Evolutionary conservation across 2,329 filamentous ascomycete genomes (phyloP), one percentile per base, ranked within the genome.

Genomic region (Cladosporium sp.): DNA sequence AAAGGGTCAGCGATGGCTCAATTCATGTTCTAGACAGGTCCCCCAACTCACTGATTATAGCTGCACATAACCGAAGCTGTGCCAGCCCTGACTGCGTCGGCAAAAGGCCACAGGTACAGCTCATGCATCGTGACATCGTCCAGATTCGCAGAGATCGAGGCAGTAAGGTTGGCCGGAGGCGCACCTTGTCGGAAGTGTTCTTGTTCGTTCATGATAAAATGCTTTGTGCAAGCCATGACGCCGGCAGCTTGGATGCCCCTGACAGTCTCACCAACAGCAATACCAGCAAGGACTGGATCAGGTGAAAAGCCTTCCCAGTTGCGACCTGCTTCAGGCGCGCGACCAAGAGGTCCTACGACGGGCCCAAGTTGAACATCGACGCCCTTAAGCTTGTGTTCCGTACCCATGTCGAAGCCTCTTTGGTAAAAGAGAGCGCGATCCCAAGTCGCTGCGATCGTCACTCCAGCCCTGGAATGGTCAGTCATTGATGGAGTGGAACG

Each of bases 381-480:
- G 18, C 75, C 75, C 62, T 77, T 77, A 1, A 58, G 71, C 60
- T 71, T 74, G 70, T 73, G 75, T 62, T 76, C 75, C 52, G 67
- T 67, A 1, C 71, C 78, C 53, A 81, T 73, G 16, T 73, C 70
- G 2, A 71, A 52, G 2, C 74, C 78, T n/a, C 78, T 73, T 14
- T 75, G 66, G n/a, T 74, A 71, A 10, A 74, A 72, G 1, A 81
- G 71, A 18, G 71, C 55, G 16, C 73, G 73, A 55, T 81, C 77
- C 78, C 78, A 81, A 2, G 92, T 91, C n/a, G 79, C 77, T 1
- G 92, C 93, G 0, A 93, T 90, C 0, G 93, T 97, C 67, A 97
- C 85, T 10, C 92, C 94, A 8, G 93, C 92, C 0, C 52, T 55
- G 28, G 18, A 21, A 21, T 23, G 2, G 28, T 55, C 28, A 55